Evolutionary conservation across 176 grass and related monocot genomes (phyloP), one percentile per base, ranked within the genome.

Genomic region (Avena sativa): DNA sequence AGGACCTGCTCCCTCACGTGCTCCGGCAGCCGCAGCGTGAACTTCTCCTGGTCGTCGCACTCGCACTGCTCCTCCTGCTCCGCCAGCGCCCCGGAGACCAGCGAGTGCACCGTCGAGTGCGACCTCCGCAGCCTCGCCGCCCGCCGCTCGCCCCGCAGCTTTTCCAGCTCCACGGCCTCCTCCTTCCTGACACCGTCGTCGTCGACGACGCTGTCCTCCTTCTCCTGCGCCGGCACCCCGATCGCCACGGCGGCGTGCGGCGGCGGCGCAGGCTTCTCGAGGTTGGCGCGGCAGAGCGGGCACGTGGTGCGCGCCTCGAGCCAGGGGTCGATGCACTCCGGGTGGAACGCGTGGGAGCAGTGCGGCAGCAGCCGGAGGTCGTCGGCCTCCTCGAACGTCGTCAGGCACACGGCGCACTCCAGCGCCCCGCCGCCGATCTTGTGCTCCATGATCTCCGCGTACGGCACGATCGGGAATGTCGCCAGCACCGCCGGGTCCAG

Each of bases 251-350:
- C 38, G 0, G 71, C 1, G 6, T 14, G 21, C 46, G 2, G 36
- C 38, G 38, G 38, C 38, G 3, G 38, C 38, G 38, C 28, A 30
- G 80, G 86, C 83, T 89, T 80, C 34, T 89, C 87, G 49, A 90
- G 91, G 92, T 95, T 82, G 10, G 90, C 86, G 64, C 90, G 90
- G 82, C 90, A 91, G 19, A 91, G 90, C 4, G 90, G 90, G 82
- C 97, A 97, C 38, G 97, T 99, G 83, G 78, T 69, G 51, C 93
- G 91, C 9, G 83, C 61, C n/a, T 61, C 66, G 4, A 99, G 91
- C 97, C 97, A 99, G 21, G 91, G 90, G 30, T 97, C 92, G 80
- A 99, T 97, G 86, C 97, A 99, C 1, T 99, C 97, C 6, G 89
- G 80, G 86, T 99, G 97, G 89, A 99, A 99, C 23, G 93, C 97